Conservation (phyloP, 2,329 filamentous ascomycete genomes). For the Mariannaea sp. region DNA sequence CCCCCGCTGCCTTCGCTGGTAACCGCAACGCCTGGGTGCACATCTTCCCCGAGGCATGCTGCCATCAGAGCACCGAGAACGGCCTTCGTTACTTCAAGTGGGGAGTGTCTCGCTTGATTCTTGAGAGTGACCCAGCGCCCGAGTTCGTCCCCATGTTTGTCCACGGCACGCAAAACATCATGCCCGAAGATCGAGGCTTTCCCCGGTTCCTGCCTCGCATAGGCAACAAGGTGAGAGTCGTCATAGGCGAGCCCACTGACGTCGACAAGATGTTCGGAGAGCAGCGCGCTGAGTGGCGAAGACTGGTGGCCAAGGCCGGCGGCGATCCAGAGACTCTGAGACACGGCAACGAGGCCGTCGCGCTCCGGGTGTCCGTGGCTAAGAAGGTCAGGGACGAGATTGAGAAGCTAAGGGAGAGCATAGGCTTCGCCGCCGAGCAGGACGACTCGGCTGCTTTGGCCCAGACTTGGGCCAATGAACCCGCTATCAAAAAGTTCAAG, state of each 20-base stretch:
- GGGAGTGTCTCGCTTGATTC: constrained; percentile 88
- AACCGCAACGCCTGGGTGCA: constrained; percentile 86
- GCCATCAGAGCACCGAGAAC: constrained; percentile 81
- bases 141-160: constrained; percentile 94
- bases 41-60: constrained; percentile 93
- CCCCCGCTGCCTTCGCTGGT: constrained; percentile 72
- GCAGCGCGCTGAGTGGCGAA: constrained; percentile 74
- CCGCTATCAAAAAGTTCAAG: constrained; percentile 52
- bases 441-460: constrained; percentile 77
- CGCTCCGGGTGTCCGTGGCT: constrained; percentile 76
- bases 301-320: constrained; percentile 59
- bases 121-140: constrained; percentile 85
- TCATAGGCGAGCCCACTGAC: constrained; percentile 80
- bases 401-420: constrained; percentile 71
- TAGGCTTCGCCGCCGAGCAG: constrained; percentile 76
- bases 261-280: constrained; percentile 77
- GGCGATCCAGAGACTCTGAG: constrained; percentile 54
- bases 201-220: constrained; percentile 81
- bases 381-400: constrained; percentile 78
- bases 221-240: constrained; percentile 71
- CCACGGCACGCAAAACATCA: constrained; percentile 84
- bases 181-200: constrained; percentile 81
- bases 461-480: constrained; percentile 75
- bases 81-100: constrained; percentile 98
- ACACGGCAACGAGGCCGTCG: constrained; percentile 66